Conservation (phyloP, 1,284 basidiomycete genomes). For the Ustilago loliicola region DNA sequence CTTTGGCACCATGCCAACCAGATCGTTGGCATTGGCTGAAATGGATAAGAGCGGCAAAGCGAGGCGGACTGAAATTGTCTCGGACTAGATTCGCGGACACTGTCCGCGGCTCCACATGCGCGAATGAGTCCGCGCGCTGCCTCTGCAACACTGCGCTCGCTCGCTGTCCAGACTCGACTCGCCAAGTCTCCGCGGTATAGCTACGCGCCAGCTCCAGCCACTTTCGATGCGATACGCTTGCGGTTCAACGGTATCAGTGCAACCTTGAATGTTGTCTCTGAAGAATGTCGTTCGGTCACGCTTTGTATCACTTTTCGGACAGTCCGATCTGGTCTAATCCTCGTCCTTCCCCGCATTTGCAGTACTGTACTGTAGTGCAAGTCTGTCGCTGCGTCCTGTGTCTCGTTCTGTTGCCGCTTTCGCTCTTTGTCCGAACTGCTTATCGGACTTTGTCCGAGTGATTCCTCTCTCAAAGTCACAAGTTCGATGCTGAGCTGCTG, state of each 20-base stretch:
- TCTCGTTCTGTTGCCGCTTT: too few species aligned
- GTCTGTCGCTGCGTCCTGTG: too few species aligned
- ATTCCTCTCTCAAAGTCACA: too few species aligned
- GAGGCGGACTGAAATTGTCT: background rate
- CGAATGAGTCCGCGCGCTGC: background rate
- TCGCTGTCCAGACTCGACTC: background rate
- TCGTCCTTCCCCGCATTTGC: background rate
- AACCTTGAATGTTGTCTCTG: too few species aligned
- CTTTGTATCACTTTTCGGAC: background rate
- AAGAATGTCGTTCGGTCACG: background rate
- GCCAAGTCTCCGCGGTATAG: background rate
- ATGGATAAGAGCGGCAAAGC: conserved; percentile 14
- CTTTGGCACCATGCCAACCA: too few species aligned
- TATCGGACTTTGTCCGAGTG: conserved; percentile 36
- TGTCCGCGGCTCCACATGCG: conserved; percentile 26
- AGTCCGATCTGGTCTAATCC: background rate
- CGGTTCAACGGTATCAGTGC: background rate
- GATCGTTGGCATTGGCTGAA: too few species aligned
- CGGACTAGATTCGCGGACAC: conserved; percentile 36
- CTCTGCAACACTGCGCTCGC: too few species aligned
- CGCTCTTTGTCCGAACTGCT: background rate
- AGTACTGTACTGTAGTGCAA: too few species aligned
- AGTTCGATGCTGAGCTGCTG: background rate
- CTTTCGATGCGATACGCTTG: background rate
- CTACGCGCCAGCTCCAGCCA: background rate